Base-by-base conservation (phyloP, 1,284 basidiomycete species). In the Leucoagaricus sp. region DNA sequence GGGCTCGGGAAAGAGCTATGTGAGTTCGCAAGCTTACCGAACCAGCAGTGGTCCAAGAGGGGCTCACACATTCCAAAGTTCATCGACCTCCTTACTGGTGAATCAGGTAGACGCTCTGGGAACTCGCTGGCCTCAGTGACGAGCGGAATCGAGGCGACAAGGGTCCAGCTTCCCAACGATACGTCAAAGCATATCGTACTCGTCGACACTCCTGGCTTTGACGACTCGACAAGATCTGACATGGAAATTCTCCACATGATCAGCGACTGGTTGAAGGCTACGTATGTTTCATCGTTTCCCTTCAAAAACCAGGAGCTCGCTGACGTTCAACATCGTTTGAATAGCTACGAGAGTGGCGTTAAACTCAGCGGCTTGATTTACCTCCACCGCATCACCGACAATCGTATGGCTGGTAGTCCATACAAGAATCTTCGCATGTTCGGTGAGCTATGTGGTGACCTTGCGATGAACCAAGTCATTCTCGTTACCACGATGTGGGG, bases 361-460 rank as follows among this genome's bases (percentile, higher is more conserved):
- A 76, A 70, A 54, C 70, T 82, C 9, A 69, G 71, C 2, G 81
- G 81, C 0, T 69, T 83, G 60, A 69, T 82, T 48, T 82, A 83
- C 64, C 67, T 82, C 62, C 80, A 82, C 60, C 72, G 79, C 15
- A 83, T 82, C 61, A 75, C 78, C 41, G 80, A 83, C 58, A 66
- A 71, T 60, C 65, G 76, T 19, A 72, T 82, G 68, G 73, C 72
- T 15, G 79, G 79, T 49, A 72, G 72, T 4, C 75, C 77, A 10
- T 72, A 67, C 26, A 72, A 74, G 33, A 82, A 81, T 63, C 76
- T 82, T 42, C 68, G 65, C 36, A 76, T 81, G 69, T 81, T 83
- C 64, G 71, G 73, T 36, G 70, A 77, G 53, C 69, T 83, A 13
- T 82, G 80, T 61, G 81, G 80, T n/a, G 72, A 76, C 26, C 67